A percentile compares a stretch with the other conserved stretches of the same genome.
Conservation (phyloP, 2,329 filamentous ascomycete species). For the Neofusicoccum umdonicola region DNA sequence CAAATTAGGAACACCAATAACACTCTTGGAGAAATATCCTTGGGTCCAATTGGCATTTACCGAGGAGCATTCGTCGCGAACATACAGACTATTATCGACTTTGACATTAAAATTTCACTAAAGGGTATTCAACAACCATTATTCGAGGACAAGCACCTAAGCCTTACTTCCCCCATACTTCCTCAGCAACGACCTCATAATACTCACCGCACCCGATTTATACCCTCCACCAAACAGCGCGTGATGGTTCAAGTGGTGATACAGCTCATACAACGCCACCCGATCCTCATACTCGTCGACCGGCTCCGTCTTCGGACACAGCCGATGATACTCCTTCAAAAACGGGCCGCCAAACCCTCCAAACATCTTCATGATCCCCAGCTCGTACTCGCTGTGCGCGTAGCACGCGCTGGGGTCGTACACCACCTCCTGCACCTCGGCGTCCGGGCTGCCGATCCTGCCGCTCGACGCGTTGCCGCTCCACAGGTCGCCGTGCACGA, state of each 20-base stretch:
- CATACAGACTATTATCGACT: too few species aligned
- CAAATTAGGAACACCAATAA: too few species aligned
- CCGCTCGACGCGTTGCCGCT: constrained; percentile 75
- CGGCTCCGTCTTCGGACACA: constrained; percentile 79
- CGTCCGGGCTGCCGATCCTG: constrained; percentile 53
- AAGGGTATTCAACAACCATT: not conserved
- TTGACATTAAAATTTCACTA: not conserved
- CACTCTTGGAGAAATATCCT: too few species aligned
- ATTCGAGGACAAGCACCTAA: not conserved
- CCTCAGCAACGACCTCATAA: constrained; percentile 70
- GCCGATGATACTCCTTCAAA: constrained; percentile 70
- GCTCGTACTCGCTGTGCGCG: constrained; percentile 83
- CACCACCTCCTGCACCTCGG: constrained; percentile 68
- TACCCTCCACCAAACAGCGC: constrained; percentile 82
- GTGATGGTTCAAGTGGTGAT: constrained; percentile 88
- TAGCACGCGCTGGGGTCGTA: constrained; percentile 82
- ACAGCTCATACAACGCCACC: constrained; percentile 78
- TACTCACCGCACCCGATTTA: constrained; percentile 69
- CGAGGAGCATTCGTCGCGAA: too few species aligned
- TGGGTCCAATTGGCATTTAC: too few species aligned
- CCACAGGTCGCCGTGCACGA: constrained; percentile 93
- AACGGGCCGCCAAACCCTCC: constrained; percentile 75
- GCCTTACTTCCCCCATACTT: constrained; percentile 56
- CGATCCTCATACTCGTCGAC: constrained; percentile 82
- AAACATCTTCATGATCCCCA: constrained; percentile 97